Evolutionary conservation across 306 rosid species (phyloP).

Genomic region (Cyclanthera cordifolia): DNA sequence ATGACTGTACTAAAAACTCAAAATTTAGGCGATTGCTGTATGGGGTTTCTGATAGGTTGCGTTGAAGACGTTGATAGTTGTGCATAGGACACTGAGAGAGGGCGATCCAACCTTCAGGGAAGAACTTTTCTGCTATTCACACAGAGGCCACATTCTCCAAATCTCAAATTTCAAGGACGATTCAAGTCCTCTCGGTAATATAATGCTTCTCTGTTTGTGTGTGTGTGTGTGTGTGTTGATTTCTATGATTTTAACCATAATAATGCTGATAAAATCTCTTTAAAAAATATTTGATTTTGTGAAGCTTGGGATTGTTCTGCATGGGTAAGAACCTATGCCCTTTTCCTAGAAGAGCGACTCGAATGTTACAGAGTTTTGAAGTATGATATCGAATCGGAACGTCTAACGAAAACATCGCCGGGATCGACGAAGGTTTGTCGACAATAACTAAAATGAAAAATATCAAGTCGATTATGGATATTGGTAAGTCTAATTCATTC

Average conservation of each 20-base stretch:
- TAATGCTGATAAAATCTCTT: neutral
- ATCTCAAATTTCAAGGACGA: slow-evolving; percentile 80
- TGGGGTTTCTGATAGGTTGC: slow-evolving; percentile 50
- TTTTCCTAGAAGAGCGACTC: slow-evolving; percentile 70
- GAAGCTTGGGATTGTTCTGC: slow-evolving; percentile 99
- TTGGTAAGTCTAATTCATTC: slow-evolving; percentile 5
- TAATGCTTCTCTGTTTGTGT: neutral
- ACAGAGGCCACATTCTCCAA: slow-evolving; percentile 58
- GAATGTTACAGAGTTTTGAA: slow-evolving; percentile 64
- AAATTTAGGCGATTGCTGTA: neutral
- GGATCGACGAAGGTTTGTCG: slow-evolving; percentile 39
- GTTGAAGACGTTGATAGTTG: slow-evolving; percentile 78
- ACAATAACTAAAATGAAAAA: slow-evolving; percentile 7
- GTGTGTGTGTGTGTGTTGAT: too few relatives aligned
- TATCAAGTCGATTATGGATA: neutral
- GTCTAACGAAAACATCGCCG: slow-evolving; percentile 40
- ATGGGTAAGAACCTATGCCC: slow-evolving; percentile 79
- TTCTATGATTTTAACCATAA: slow-evolving; percentile 1
- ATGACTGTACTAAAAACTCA: neutral
- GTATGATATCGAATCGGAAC: slow-evolving; percentile 74
- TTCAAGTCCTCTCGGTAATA: slow-evolving; percentile 67
- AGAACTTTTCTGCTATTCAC: slow-evolving; percentile 54
- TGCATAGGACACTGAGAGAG: slow-evolving; percentile 88
- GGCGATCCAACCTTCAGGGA: slow-evolving; percentile 82
- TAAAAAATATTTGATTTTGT: neutral